Conservation (phyloP, 306 rosid species). For the Acacia confusa region DNA sequence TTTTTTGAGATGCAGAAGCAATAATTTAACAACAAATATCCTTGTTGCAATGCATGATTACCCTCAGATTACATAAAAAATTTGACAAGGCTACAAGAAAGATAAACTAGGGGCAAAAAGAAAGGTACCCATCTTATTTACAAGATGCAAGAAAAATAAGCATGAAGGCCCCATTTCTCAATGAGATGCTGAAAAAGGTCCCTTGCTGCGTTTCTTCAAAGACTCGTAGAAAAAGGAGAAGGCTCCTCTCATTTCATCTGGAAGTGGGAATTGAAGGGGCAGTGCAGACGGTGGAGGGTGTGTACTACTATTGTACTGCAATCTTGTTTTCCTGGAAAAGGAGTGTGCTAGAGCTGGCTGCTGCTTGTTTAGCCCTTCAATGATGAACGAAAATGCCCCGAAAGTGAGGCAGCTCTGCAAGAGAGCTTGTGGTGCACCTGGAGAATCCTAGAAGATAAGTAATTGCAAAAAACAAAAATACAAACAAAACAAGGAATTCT, state of each 20-base stretch:
- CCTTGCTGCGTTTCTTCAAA: slow-evolving; percentile 56
- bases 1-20: not conserved
- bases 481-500: slow-evolving; percentile 1
- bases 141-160: slow-evolving; percentile 28
- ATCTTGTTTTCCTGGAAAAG: slow-evolving; percentile 45
- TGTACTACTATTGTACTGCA: slow-evolving; percentile 16
- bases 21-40: slow-evolving; percentile 30
- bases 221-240: slow-evolving; percentile 68
- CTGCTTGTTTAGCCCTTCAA: slow-evolving; percentile 91
- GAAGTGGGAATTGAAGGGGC: slow-evolving; percentile 82
- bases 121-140: slow-evolving; percentile 35
- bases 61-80: slow-evolving; percentile 28
- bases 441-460: slow-evolving; percentile 23
- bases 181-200: slow-evolving; percentile 39
- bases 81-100: slow-evolving; percentile 13
- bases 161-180: slow-evolving; percentile 33
- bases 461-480: not conserved
- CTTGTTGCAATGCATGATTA: slow-evolving; percentile 19
- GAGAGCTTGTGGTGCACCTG: slow-evolving; percentile 97
- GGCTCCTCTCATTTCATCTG: slow-evolving; percentile 71
- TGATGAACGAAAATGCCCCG: slow-evolving; percentile 87
- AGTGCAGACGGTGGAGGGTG: slow-evolving; percentile 50
- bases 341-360: slow-evolving; percentile 92
- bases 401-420: slow-evolving; percentile 90
- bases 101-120: slow-evolving; percentile 1